These are phyloP conservation scores for Arthroderma uncinatum DNA, from an alignment of 2,329 filamentous ascomycete genomes.

Conservation along the genomic window DNA sequence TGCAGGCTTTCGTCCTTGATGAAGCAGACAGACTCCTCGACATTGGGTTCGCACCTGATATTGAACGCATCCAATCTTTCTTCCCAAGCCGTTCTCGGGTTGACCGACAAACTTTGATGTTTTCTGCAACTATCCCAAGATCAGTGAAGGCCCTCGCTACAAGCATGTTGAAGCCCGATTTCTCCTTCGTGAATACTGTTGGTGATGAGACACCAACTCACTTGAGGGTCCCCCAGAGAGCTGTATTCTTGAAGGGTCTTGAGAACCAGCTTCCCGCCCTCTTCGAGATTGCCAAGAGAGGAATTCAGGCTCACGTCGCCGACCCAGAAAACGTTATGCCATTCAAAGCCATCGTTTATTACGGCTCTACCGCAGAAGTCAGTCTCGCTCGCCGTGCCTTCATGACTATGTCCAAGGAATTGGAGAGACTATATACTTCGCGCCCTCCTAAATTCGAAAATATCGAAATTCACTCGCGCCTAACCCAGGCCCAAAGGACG, in stretches of 20 bases:
- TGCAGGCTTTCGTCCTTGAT: constrained; percentile 52
- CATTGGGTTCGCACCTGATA: constrained; percentile 55
- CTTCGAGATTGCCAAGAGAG: constrained; percentile 60
- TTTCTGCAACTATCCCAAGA: constrained; percentile 82
- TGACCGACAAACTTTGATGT: constrained; percentile 81
- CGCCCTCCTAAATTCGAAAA: constrained; percentile 28
- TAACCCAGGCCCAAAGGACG: constrained; percentile 60
- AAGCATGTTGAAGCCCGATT: constrained; percentile 65
- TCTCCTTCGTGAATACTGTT: constrained; percentile 87
- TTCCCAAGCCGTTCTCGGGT: constrained; percentile 55
- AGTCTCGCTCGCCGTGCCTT: constrained; percentile 53
- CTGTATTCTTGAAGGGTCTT: constrained; percentile 55
- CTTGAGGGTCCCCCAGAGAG: constrained; percentile 67
- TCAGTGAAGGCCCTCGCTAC: constrained; percentile 73
- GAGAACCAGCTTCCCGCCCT: constrained; percentile 68
- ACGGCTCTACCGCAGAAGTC: constrained; percentile 66
- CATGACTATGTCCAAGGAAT: constrained; percentile 35
- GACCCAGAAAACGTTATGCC: constrained; percentile 40
- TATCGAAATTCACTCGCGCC: constrained; percentile 65
- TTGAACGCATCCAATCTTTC: constrained; percentile 48
- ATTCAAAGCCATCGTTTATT: constrained; percentile 96
- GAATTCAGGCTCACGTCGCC: constrained; percentile 37
- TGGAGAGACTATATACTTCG: constrained; percentile 21
- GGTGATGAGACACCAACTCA: constrained; percentile 78
- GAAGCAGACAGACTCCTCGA: constrained; percentile 59